A percentile compares a stretch with the other conserved stretches of the same genome.
Conservation (phyloP, 1,284 basidiomycete genomes). For the Moesziomyces sp. region DNA sequence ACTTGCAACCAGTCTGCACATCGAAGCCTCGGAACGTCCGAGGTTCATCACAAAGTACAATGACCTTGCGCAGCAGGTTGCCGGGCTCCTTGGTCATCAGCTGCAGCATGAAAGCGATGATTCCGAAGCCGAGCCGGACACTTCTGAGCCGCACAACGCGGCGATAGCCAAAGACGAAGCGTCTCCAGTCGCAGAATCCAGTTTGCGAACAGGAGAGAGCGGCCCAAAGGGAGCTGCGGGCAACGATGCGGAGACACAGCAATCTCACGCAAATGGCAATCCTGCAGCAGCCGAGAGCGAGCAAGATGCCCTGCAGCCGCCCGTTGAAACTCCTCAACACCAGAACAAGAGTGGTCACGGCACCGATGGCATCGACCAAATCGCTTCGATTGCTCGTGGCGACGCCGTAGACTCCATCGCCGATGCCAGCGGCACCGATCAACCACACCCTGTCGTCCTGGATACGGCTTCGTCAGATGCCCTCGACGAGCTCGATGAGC, state of each 20-base stretch:
- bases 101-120: slow-evolving; percentile 35
- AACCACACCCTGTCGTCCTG: no score
- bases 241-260: neutral
- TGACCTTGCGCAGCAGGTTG: slow-evolving; percentile 56
- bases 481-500: no score
- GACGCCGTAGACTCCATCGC: no score
- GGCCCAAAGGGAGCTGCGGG: no score
- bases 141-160: neutral
- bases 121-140: slow-evolving; percentile 18
- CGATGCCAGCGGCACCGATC: no score
- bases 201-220: neutral
- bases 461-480: no score
- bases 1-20: slow-evolving; percentile 51
- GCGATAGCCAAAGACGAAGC: no score
- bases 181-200: no score
- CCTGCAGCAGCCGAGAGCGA: neutral
- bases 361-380: no score
- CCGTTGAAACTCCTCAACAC: neutral
- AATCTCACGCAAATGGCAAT: neutral
- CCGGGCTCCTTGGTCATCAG: slow-evolving; percentile 34
- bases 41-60: slow-evolving; percentile 64
- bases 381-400: no score
- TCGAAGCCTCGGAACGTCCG: slow-evolving; percentile 52
- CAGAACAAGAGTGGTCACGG: neutral
- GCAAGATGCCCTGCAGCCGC: slow-evolving; percentile 2